Evolutionary conservation across 331 rosid species (phyloP), one percentile per base, ranked within the genome.

Genomic region (Pyracantha coccinea): DNA sequence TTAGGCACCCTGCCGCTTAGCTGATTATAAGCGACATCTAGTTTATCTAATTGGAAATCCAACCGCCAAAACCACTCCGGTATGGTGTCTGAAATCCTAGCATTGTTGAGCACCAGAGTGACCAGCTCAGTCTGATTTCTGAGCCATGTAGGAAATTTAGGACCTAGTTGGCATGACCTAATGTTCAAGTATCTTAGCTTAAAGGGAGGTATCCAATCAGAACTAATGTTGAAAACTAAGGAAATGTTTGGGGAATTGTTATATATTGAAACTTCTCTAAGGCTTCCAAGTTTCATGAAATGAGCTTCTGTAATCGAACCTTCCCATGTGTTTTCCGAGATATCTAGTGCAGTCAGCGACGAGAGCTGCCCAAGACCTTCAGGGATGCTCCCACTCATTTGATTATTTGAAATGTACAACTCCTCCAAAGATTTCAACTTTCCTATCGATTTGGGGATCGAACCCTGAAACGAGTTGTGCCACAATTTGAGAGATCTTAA

Each of bases 81-180:
- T 24, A 67, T 33, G 59, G 60, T 59, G 20, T 28, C 69, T 1
- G 63, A 25, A 24, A 61, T 63, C 32, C 5, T 4, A 71, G 38
- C 72, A 52, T 70, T 50, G 6, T 25, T 7, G 8, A 71, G 81
- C 13, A 60, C 33, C 41, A 74, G 8, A 0, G 12, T 27, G 71
- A 6, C 20, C 4, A 74, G 25, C 33, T 74, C 62, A 11, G 13
- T 74, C 59, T 74, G 71, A 28, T 74, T 63, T 11, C 44, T 74
- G 16, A 74, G 78, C 71, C 63, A 74, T 19, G 47, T 12, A 63
- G 78, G 78, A 47, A 74, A 74, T 47, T 47, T 62, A 1, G 78
- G 78, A 63, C 78, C 78, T 28, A 29, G 2, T 45, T 45, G 24
- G 12, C 78, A 74, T 19, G 63, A 74, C 65, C 63, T 74, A 4